Conservation (phyloP, 805 yeast genomes). For the Candida vartiovaarae region DNA sequence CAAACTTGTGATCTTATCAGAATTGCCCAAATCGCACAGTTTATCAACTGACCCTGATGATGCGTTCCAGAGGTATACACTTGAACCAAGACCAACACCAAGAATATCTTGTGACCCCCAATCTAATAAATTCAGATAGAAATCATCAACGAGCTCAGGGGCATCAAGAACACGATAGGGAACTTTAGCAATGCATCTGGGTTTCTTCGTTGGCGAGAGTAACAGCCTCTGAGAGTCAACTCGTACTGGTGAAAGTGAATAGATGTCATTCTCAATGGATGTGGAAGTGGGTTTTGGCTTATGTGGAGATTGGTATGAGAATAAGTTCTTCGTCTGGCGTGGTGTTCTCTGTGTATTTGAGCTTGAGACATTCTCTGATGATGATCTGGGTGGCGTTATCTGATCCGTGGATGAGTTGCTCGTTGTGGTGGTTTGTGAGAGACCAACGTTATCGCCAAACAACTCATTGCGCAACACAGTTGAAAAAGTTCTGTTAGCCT, state of each 20-base stretch:
- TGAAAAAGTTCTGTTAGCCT: constrained; percentile 82
- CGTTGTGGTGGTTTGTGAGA: constrained; percentile 15
- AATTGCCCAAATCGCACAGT: constrained; percentile 63
- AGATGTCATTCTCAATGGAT: constrained; percentile 63
- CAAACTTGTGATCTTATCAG: constrained; percentile 72
- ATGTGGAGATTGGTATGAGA: constrained; percentile 69
- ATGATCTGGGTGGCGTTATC: constrained; percentile 28
- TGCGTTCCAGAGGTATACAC: constrained; percentile 90
- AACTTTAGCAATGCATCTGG: constrained; percentile 71
- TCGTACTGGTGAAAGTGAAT: constrained; percentile 80
- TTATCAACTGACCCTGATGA: constrained; percentile 74
- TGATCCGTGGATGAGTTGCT: constrained; percentile 13
- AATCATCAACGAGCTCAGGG: constrained; percentile 91
- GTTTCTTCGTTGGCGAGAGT: constrained; percentile 74
- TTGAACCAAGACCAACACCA: constrained; percentile 84
- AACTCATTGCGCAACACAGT: constrained; percentile 82
- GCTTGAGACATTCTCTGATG: constrained; percentile 13
- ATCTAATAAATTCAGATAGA: constrained; percentile 84
- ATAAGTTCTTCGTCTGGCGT: constrained; percentile 44
- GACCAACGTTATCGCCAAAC: constrained; percentile 72
- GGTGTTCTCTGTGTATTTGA: constrained; percentile 28
- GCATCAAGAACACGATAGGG: constrained; percentile 95
- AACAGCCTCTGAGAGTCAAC: constrained; percentile 78
- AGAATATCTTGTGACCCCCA: constrained; percentile 90
- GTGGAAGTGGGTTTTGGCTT: constrained; percentile 53